These are phyloP conservation scores for Fraxinus sp. DNA, from an alignment of 305 asterid species.

Conservation along the genomic window DNA sequence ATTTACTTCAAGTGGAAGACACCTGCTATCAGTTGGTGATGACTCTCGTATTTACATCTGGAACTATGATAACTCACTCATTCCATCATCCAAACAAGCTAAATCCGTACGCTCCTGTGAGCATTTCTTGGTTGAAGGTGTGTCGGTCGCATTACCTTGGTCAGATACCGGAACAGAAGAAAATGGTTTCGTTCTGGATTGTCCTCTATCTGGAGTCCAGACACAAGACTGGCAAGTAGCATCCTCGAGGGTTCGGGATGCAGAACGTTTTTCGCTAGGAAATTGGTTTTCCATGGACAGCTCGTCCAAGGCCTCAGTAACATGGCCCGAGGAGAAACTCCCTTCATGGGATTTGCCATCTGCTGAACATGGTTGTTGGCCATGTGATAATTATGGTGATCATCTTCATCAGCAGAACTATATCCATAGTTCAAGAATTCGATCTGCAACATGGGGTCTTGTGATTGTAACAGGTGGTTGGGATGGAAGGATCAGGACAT, in stretches of 20 bases:
- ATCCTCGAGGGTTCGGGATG: neutral
- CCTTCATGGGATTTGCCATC: conserved; percentile 31
- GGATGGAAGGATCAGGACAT: conserved; percentile 75
- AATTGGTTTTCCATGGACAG: conserved; percentile 68
- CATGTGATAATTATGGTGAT: neutral
- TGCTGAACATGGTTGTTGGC: neutral
- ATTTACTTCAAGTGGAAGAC: conserved; percentile 50
- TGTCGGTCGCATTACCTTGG: conserved; percentile 67
- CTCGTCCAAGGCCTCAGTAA: conserved; percentile 45
- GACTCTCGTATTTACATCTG: conserved; percentile 71
- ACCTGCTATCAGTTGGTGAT: conserved; percentile 72
- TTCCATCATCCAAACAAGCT: conserved; percentile 41
- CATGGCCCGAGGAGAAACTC: conserved; percentile 90
- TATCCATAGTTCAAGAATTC: neutral
- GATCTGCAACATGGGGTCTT: conserved; percentile 61
- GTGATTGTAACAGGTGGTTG: conserved; percentile 61
- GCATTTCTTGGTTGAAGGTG: conserved; percentile 46
- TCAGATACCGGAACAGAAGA: conserved; percentile 23
- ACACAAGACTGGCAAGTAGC: conserved; percentile 18
- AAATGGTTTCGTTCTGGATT: neutral
- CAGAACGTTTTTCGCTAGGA: conserved; percentile 38
- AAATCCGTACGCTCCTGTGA: conserved; percentile 69
- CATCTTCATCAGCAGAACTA: conserved; percentile 22
- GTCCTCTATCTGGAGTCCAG: neutral
- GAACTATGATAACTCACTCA: conserved; percentile 47